Percentiles rank a stretch among this genome's conserved stretches.
phyloP scores from a whole-genome alignment of 768 basidiomycete species.

The Rhizopogon vinicolor region DNA sequence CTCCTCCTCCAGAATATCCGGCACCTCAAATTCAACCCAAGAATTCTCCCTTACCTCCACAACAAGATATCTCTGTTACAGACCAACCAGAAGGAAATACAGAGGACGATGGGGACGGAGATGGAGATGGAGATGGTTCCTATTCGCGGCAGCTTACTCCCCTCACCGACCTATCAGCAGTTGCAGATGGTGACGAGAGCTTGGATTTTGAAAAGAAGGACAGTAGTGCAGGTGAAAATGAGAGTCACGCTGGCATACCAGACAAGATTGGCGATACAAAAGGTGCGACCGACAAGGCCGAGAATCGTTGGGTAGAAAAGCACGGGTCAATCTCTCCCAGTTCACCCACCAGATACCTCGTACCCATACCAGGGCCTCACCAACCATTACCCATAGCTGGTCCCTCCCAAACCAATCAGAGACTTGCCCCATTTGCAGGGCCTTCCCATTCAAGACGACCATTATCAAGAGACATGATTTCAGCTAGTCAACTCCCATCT shows the following conservation, averaged over 20 bases:
- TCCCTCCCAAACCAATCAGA: slow-evolving; percentile 18
- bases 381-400: slow-evolving; percentile 14
- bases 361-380: slow-evolving; percentile 16
- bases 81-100: slow-evolving; percentile 22
- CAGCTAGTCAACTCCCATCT: slow-evolving; percentile 23
- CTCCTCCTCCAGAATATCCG: slow-evolving; percentile 46
- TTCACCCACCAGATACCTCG: background rate
- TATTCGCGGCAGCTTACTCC: slow-evolving; percentile 63
- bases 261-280: slow-evolving; percentile 11
- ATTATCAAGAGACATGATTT: slow-evolving; percentile 21
- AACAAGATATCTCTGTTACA: slow-evolving; percentile 10
- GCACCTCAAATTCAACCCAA: slow-evolving; percentile 29
- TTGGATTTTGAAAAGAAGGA: slow-evolving; percentile 17
- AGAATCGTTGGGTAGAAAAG: slow-evolving; percentile 12
- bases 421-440: slow-evolving; percentile 9
- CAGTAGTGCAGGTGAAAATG: slow-evolving; percentile 20
- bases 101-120: slow-evolving; percentile 33
- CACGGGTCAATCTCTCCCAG: background rate
- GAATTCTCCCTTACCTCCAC: slow-evolving; percentile 11
- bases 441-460: slow-evolving; percentile 24
- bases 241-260: slow-evolving; percentile 25
- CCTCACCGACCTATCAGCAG: slow-evolving; percentile 71
- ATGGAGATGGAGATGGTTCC: slow-evolving; percentile 37
- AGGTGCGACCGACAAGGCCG: slow-evolving; percentile 8
- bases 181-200: slow-evolving; percentile 51